phyloP scores from a whole-genome alignment of 2,329 filamentous ascomycete genomes.

The Mariannaea sp. region DNA sequence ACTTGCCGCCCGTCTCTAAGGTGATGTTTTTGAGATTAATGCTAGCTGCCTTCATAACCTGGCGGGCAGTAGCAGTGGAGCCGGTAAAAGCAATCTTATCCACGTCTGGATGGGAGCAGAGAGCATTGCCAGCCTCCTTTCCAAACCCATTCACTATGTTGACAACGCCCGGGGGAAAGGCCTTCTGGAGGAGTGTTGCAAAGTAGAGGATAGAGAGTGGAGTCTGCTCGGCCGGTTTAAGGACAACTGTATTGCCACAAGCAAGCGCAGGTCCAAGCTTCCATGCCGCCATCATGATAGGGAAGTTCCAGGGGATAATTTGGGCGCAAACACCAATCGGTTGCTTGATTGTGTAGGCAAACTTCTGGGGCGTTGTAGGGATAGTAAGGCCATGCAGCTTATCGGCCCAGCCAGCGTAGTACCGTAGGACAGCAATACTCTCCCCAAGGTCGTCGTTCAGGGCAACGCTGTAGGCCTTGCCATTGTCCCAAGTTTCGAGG shows the following conservation, averaged over 20 bases:
- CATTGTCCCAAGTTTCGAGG: too few relatives aligned
- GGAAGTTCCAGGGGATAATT: conserved; percentile 78
- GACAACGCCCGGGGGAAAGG: conserved; percentile 73
- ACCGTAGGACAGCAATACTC: conserved; percentile 52
- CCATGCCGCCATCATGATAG: conserved; percentile 72
- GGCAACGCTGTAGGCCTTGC: too few relatives aligned
- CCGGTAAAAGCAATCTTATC: conserved; percentile 78
- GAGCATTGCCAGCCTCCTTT: conserved; percentile 65
- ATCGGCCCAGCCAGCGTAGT: conserved; percentile 74
- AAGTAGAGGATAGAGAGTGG: conserved; percentile 64
- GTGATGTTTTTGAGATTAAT: conserved; percentile 62
- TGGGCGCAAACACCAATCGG: conserved; percentile 70
- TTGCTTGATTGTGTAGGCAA: conserved; percentile 71
- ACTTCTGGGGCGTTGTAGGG: conserved; percentile 63
- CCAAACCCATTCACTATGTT: conserved; percentile 73
- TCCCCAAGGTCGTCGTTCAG: conserved; percentile 64
- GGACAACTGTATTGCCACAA: conserved; percentile 62
- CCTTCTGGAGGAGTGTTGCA: conserved; percentile 66
- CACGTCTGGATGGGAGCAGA: conserved; percentile 66
- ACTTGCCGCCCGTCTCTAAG: conserved; percentile 65
- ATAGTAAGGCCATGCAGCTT: conserved; percentile 74
- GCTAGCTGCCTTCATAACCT: conserved; percentile 70
- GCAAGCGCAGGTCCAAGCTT: conserved; percentile 71
- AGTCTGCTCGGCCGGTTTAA: conserved; percentile 67
- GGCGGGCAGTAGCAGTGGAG: conserved; percentile 66